Base-by-base conservation (phyloP, 2,329 filamentous ascomycete species). In the Chaetomiaceae sp. region DNA sequence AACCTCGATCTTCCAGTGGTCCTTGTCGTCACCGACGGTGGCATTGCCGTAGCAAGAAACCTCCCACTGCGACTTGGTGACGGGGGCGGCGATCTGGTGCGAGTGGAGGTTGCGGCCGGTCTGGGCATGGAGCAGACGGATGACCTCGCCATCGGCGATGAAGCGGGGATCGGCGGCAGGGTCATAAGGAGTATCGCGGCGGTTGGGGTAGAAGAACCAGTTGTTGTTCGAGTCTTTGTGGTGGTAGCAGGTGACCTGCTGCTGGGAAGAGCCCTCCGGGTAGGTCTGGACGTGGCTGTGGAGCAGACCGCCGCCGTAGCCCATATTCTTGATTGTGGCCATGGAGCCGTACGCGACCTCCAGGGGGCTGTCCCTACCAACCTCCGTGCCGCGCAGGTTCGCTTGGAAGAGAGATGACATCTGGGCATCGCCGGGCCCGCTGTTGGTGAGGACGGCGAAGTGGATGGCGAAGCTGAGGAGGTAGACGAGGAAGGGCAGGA, bases 151-250 rank as follows among this genome's bases (percentile, higher is more conserved):
- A 66, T 99, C 84, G 14, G 80, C 84, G 60, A 96, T 81, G 65
- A 85, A 95, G 55, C 89, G 76, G 31, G 86, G 82, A 51, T 83
- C 78, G n/a, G 74, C 82, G 53, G 88, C 83, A 4, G 81, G 71
- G 62, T 91, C 77, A 64, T 84, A 96, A 16, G 87, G 85, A 20
- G 78, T 71, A 53, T 95, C 81, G 48, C 77, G 71, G 56, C 95
- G 88, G 73, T 92, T 96, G 21, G 93, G 93, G 69, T 96, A 96
- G 72, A 99, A 91, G 73, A 95, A 96, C 93, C 93, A 99, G 69
- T 99, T 93, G 68, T 99, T 99, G 81, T 99, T 99, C 68, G 92
- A 80, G 75, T 99, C 93, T 70, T 99, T 99, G 78, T 99, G 93
- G 72, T 99, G 93, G 72, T 99, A 99, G 77, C 95, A 99, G 56